Conservation (phyloP, 1,139 yeast species). For the Taphrina confusa region DNA sequence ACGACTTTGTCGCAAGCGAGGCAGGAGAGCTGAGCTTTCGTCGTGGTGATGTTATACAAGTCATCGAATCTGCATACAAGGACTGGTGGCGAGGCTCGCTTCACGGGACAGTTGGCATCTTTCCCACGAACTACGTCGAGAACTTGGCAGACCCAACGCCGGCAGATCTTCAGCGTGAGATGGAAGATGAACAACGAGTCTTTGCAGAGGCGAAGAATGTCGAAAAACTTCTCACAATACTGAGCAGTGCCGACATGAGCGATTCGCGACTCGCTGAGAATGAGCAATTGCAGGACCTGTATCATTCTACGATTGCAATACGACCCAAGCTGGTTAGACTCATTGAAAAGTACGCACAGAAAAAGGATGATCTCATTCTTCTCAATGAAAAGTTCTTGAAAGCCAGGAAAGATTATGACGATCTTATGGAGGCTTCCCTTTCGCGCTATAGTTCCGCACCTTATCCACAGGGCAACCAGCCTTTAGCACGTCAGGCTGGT, state of each 20-base stretch:
- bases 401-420: slow-evolving; percentile 70
- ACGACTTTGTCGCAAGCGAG: slow-evolving; percentile 68
- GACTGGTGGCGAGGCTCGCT: slow-evolving; percentile 97
- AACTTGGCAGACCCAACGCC: slow-evolving; percentile 70
- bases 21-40: slow-evolving; percentile 52
- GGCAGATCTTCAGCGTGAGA: slow-evolving; percentile 53
- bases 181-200: slow-evolving; percentile 51
- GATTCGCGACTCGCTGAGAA: slow-evolving; percentile 50
- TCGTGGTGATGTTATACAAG: slow-evolving; percentile 59
- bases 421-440: slow-evolving; percentile 57
- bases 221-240: slow-evolving; percentile 63
- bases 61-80: slow-evolving; percentile 80
- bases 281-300: slow-evolving; percentile 48
- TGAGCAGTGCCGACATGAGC: slow-evolving; percentile 50
- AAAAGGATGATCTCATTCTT: slow-evolving; percentile 61
- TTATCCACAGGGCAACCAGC: neutral
- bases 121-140: slow-evolving; percentile 88
- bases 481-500: neutral
- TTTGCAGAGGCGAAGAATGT: slow-evolving; percentile 58
- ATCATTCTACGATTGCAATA: slow-evolving; percentile 68
- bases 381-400: slow-evolving; percentile 60
- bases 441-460: slow-evolving; percentile 40
- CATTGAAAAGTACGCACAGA: slow-evolving; percentile 71
- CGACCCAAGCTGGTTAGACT: slow-evolving; percentile 71
- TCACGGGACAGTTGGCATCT: slow-evolving; percentile 80